Percentiles rank a stretch among this genome's conserved stretches.
These are phyloP conservation scores for Trichoderma atroviride DNA, from an alignment of 2,329 filamentous ascomycete genomes.

Conservation along the genomic window DNA sequence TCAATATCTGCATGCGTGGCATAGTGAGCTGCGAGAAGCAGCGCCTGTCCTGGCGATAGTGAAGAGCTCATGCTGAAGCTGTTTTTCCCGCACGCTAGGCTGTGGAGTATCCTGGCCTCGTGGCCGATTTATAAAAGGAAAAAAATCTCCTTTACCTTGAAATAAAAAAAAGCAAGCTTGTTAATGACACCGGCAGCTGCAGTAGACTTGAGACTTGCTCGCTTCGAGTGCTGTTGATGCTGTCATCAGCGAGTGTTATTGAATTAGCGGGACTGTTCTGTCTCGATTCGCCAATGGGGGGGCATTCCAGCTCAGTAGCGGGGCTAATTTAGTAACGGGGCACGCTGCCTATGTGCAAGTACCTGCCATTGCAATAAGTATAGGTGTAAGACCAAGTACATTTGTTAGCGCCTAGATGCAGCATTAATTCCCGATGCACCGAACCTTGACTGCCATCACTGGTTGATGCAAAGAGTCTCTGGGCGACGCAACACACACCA, in stretches of 20 bases:
- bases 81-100: not conserved
- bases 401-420: not conserved
- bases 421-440: constrained; percentile 19
- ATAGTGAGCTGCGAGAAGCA: constrained; percentile 73
- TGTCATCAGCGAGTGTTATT: constrained; percentile 22
- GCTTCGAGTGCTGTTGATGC: constrained; percentile 6
- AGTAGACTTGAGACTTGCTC: not conserved
- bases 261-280: constrained; percentile 9
- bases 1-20: constrained; percentile 67
- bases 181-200: not conserved
- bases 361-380: not conserved
- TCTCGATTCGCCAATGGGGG: constrained; percentile 21
- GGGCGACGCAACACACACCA: constrained; percentile 33
- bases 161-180: not conserved
- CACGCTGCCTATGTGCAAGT: not conserved
- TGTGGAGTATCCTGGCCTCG: constrained; percentile 9
- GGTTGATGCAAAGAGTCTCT: constrained; percentile 22
- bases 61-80: constrained; percentile 34
- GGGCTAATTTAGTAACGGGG: not conserved
- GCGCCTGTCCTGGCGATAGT: constrained; percentile 67
- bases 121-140: not conserved
- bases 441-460: constrained; percentile 20
- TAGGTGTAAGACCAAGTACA: not conserved
- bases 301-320: not conserved
- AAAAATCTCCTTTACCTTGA: constrained; percentile 20